These are phyloP conservation scores for Oryza glumipatula DNA, from an alignment of 176 grass and related monocot species.

Conservation along the genomic window DNA sequence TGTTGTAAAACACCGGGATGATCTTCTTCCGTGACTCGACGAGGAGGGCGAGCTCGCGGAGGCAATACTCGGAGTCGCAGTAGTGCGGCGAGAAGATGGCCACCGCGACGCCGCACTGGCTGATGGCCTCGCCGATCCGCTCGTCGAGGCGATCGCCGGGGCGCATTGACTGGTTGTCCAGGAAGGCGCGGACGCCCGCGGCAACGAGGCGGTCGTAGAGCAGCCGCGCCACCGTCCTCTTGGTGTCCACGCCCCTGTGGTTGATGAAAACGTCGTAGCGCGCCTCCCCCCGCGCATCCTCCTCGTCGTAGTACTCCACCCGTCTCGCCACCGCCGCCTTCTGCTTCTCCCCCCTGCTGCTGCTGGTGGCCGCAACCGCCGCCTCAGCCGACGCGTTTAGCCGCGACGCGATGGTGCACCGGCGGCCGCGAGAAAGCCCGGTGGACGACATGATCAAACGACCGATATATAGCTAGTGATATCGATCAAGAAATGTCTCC, in stretches of 20 bases:
- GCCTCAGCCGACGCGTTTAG: constrained; percentile 45
- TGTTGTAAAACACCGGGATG: constrained; percentile 82
- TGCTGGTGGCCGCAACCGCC: not conserved
- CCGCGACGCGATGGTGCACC: constrained; percentile 15
- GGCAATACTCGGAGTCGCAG: constrained; percentile 75
- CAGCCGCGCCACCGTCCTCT: constrained; percentile 59
- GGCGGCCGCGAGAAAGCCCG: not conserved
- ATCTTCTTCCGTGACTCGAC: constrained; percentile 66
- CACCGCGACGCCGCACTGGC: constrained; percentile 56
- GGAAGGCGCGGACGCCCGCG: constrained; percentile 36
- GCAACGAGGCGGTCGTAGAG: constrained; percentile 52
- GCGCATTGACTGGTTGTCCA: constrained; percentile 74
- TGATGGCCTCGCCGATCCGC: constrained; percentile 49
- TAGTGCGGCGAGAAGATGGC: constrained; percentile 71
- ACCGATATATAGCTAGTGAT: not conserved
- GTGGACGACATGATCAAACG: not conserved
- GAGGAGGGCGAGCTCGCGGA: constrained; percentile 68
- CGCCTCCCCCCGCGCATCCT: not conserved
- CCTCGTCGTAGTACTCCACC: constrained; percentile 37
- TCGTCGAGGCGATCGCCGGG: constrained; percentile 66
- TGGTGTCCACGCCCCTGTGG: constrained; percentile 84
- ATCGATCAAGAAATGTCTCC: not conserved
- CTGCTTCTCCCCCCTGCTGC: not conserved
- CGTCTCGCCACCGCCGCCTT: not conserved
- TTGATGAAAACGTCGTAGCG: constrained; percentile 82